Conservation (phyloP, 192 early-diverging fungal species). For the Lunasporangiospora selenospora region DNA sequence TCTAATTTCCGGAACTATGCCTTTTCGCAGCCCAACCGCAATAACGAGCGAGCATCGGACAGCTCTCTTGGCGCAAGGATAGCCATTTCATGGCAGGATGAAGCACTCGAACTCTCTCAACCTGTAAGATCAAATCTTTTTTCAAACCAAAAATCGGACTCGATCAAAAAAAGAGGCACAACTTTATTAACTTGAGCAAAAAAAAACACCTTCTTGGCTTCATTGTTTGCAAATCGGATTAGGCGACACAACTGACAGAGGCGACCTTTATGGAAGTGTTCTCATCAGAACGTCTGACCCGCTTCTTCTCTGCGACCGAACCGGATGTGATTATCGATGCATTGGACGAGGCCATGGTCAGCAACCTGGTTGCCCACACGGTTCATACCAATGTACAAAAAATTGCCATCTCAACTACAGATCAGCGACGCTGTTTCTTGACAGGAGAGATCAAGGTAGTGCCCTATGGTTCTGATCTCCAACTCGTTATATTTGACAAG, state of each 20-base stretch:
- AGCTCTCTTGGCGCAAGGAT: conserved; percentile 39
- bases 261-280: conserved; percentile 48
- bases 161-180: too few species aligned
- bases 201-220: too few species aligned
- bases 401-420: conserved; percentile 70
- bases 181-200: too few species aligned
- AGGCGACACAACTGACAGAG: conserved; percentile 41
- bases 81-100: conserved; percentile 43
- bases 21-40: conserved; percentile 36
- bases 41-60: conserved; percentile 42
- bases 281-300: conserved; percentile 46
- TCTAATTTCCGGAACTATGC: conserved; percentile 32
- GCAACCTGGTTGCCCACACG: conserved; percentile 42
- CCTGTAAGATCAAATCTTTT: conserved; percentile 21
- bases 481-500: conserved; percentile 67
- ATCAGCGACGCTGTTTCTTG: conserved; percentile 68
- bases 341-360: conserved; percentile 37
- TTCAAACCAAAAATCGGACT: too few species aligned
- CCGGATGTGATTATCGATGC: conserved; percentile 39
- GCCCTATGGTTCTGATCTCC: conserved; percentile 40
- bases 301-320: conserved; percentile 49
- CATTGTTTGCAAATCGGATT: too few species aligned
- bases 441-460: conserved; percentile 66
- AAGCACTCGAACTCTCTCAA: conserved; percentile 31
- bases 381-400: conserved; percentile 39